Conservation (phyloP, 805 yeast genomes). For the Candida nitratophila region DNA sequence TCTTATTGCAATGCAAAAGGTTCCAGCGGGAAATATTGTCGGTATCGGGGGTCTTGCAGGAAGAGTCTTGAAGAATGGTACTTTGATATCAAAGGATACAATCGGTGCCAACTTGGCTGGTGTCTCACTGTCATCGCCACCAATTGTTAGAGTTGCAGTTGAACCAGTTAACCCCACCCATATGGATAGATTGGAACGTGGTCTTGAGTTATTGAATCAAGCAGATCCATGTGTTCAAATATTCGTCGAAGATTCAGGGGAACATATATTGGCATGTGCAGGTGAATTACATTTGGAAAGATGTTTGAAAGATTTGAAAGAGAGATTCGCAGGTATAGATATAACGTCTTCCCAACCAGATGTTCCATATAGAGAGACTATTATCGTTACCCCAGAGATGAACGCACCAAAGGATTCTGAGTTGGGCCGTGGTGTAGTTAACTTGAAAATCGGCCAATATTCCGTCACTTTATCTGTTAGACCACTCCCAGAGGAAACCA, state of each 20-base stretch:
- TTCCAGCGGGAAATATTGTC: conserved; percentile 92
- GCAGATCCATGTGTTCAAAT: conserved; percentile 96
- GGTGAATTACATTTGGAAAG: conserved; percentile 96
- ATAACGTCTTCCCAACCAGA: conserved; percentile 84
- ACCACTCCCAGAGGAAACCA: conserved; percentile 50
- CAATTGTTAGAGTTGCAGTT: conserved; percentile 91
- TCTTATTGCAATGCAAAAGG: conserved; percentile 63
- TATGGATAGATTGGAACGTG: conserved; percentile 67
- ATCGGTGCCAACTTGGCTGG: conserved; percentile 75
- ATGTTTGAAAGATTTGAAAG: conserved; percentile 83
- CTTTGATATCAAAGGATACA: conserved; percentile 52
- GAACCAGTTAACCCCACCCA: conserved; percentile 88
- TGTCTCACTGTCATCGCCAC: conserved; percentile 68
- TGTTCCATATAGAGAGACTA: conserved; percentile 90
- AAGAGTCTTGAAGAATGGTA: conserved; percentile 78
- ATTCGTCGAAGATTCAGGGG: conserved; percentile 83
- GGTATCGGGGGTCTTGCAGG: conserved; percentile 91
- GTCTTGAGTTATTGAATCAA: conserved; percentile 68
- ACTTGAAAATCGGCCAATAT: conserved; percentile 44
- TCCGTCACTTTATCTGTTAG: conserved; percentile 33
- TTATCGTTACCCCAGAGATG: conserved; percentile 44
- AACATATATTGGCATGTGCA: conserved; percentile 87
- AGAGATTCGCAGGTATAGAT: conserved; percentile 88
- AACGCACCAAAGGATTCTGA: conserved; percentile 39
- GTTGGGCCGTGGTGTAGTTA: conserved; percentile 42